A percentile compares a stretch with the other conserved stretches of the same genome.
These are phyloP conservation scores for Brassica incana DNA, from an alignment of 345 rosid species.

Conservation along the genomic window DNA sequence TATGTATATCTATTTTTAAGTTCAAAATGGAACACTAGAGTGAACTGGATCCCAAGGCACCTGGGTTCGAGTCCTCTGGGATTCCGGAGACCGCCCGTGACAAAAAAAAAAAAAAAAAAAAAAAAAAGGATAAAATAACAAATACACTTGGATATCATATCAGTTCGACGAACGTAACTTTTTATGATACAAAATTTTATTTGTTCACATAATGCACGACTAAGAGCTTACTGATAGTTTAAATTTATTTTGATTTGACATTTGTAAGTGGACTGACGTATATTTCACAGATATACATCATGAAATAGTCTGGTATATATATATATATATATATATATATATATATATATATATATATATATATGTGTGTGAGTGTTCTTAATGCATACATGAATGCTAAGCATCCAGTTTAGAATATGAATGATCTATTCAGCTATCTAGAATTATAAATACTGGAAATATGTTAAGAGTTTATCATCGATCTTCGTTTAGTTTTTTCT, in stretches of 20 bases:
- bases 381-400: background rate
- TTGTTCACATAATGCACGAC: background rate
- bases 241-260: background rate
- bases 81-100: too few species aligned
- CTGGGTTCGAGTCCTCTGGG: too few species aligned
- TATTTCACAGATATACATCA: background rate
- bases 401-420: background rate
- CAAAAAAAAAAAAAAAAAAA: too few species aligned
- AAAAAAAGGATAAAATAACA: constrained; percentile 11
- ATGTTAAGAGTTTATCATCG: background rate
- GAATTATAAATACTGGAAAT: background rate
- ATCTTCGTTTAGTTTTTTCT: background rate
- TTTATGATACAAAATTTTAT: background rate
- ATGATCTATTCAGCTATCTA: background rate
- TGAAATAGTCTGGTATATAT: background rate
- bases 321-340: too few species aligned
- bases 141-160: background rate
- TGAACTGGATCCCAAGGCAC: too few species aligned
- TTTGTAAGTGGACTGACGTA: constrained; percentile 5
- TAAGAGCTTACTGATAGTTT: background rate
- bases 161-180: background rate
- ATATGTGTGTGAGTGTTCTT: too few species aligned
- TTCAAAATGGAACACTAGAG: background rate
- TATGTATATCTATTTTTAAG: background rate
- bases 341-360: too few species aligned